Percentiles rank a stretch among this genome's conserved stretches.
These are phyloP conservation scores for Mortierella sp. DNA, from an alignment of 371 early-diverging fungal genomes.

Conservation along the genomic window DNA sequence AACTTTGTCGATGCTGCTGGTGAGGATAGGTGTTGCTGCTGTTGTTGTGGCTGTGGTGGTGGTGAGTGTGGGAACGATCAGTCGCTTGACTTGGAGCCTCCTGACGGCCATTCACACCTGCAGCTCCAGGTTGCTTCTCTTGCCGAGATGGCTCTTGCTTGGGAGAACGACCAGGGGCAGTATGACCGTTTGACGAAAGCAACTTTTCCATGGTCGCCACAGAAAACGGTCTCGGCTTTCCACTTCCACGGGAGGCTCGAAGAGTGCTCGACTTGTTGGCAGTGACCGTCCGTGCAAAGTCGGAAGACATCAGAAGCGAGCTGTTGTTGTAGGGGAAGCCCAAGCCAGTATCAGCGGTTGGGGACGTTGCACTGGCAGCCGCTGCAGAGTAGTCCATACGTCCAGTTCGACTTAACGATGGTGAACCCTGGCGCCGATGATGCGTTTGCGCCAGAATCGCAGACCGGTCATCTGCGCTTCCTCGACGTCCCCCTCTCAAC, in stretches of 20 bases:
- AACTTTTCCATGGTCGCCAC: conserved; percentile 52
- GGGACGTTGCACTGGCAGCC: background rate
- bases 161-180: background rate
- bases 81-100: background rate
- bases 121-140: background rate
- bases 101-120: background rate
- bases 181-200: background rate
- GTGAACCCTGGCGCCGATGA: conserved; percentile 25
- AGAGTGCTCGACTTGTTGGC: conserved; percentile 1
- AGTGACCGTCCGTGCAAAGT: conserved; percentile 11
- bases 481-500: background rate
- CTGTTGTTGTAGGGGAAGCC: conserved; percentile 57
- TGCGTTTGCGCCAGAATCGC: conserved; percentile 33
- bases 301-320: conserved; percentile 34
- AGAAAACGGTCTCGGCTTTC: conserved; percentile 38
- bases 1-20: conserved; percentile 1
- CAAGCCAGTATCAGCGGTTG: conserved; percentile 23
- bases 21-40: background rate
- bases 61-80: background rate
- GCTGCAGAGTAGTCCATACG: background rate
- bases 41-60: background rate
- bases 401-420: conserved; percentile 26
- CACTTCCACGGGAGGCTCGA: conserved; percentile 8
- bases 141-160: conserved; percentile 8
- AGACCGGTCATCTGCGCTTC: conserved; percentile 24